Percentiles rank a stretch among this genome's conserved stretches.
Evolutionary conservation across 768 basidiomycete species (phyloP).

Genomic region (Calocybe cyanea): DNA sequence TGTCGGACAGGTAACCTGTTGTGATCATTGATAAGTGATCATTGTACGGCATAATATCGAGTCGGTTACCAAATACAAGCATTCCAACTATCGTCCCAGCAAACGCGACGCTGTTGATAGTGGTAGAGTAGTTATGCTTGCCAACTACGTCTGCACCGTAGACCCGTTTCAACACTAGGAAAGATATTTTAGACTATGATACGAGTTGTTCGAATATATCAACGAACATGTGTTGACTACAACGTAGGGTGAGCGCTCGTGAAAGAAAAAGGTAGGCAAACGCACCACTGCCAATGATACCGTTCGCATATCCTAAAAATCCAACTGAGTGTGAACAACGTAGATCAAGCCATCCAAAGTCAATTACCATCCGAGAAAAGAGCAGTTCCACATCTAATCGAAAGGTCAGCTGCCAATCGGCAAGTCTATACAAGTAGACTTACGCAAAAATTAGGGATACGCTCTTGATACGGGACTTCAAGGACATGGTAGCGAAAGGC

Average conservation of each 20-base stretch:
- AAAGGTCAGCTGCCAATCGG: slow-evolving; percentile 1
- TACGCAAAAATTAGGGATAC: slow-evolving; percentile 87
- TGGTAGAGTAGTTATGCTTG: slow-evolving; percentile 55
- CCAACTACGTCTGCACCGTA: slow-evolving; percentile 57
- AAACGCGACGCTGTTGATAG: slow-evolving; percentile 69
- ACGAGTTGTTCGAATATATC: background rate
- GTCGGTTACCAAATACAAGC: slow-evolving; percentile 59
- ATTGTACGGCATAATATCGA: slow-evolving; percentile 4
- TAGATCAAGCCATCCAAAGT: background rate
- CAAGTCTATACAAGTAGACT: slow-evolving; percentile 21
- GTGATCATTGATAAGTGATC: background rate
- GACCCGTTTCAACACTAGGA: slow-evolving; percentile 61
- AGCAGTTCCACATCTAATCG: slow-evolving; percentile 76
- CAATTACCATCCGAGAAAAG: slow-evolving; percentile 77
- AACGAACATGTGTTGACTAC: slow-evolving; percentile 66
- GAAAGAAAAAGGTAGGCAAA: slow-evolving; percentile 12
- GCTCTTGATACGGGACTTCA: slow-evolving; percentile 34
- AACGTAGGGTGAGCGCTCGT: background rate
- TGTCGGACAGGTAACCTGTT: slow-evolving; percentile 80
- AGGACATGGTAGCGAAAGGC: slow-evolving; percentile 11
- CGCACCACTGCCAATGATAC: slow-evolving; percentile 73
- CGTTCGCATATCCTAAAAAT: slow-evolving; percentile 70
- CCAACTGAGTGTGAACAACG: background rate
- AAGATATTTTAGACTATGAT: slow-evolving; percentile 2
- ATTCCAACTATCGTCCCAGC: slow-evolving; percentile 88